A percentile compares a stretch with the other conserved stretches of the same genome.
Conservation (phyloP, 306 rosid genomes). For the Cicer pinnatifidum region DNA sequence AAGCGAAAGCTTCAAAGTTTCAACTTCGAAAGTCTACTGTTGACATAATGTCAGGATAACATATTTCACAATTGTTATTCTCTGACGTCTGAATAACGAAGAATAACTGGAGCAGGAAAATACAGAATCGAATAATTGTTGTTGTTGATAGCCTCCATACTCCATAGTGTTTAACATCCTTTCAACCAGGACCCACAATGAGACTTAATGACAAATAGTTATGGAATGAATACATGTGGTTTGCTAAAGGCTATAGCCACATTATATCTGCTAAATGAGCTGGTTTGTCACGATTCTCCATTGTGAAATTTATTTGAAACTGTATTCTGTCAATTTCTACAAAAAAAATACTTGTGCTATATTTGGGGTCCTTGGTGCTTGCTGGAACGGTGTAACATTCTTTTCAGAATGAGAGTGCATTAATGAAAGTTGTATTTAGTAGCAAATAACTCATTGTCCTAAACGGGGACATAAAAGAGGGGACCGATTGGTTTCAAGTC, state of each 20-base stretch:
- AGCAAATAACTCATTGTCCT: constrained; percentile 59
- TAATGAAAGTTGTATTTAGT: constrained; percentile 69
- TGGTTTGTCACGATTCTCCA: constrained; percentile 39
- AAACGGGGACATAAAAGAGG: constrained; percentile 66
- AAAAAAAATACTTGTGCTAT: constrained; percentile 21
- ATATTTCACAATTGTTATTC: background rate
- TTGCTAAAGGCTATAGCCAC: constrained; percentile 41
- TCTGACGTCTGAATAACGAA: constrained; percentile 38
- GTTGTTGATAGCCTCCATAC: constrained; percentile 21
- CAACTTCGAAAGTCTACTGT: background rate
- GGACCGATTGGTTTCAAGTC: constrained; percentile 81
- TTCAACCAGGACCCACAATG: constrained; percentile 42
- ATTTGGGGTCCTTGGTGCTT: constrained; percentile 47
- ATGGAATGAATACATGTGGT: constrained; percentile 44
- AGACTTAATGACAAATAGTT: constrained; percentile 35
- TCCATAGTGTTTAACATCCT: constrained; percentile 13
- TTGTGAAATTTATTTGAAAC: constrained; percentile 42
- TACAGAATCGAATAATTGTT: constrained; percentile 35
- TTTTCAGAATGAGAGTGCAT: constrained; percentile 61
- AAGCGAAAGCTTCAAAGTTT: constrained; percentile 13
- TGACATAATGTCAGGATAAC: constrained; percentile 21
- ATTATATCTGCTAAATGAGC: constrained; percentile 47
- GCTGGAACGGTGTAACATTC: constrained; percentile 65
- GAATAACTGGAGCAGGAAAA: constrained; percentile 24
- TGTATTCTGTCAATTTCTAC: constrained; percentile 40